Evolutionary conservation across 768 basidiomycete species (phyloP), one percentile per base, ranked within the genome.

Genomic region (Tylopilus vinaceipallidus): DNA sequence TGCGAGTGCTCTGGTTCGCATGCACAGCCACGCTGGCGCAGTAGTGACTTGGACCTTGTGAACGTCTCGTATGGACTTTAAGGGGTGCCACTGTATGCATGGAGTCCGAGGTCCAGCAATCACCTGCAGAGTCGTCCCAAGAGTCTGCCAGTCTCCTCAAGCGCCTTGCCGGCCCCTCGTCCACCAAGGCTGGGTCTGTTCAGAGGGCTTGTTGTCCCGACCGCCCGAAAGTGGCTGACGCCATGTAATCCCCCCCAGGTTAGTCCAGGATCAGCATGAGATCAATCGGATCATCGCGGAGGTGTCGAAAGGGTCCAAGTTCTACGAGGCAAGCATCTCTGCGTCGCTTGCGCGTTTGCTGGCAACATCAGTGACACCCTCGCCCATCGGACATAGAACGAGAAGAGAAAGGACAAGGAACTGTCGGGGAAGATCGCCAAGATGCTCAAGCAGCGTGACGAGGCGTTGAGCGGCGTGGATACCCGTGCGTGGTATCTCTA

Each of bases 271-370:
- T 58, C 88, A 91, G 61, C 76, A 80, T 27, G 91, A 91, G 62
- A 88, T 95, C 38, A 95, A 94, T 58, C 82, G 80, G 16, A 80
- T 93, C 47, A 97, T 95, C 44, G 88, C 90, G 1, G 90, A 95
- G 45, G 92, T 83, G 16, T 93, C 90, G 7, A 93, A 91, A 63
- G 94, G 94, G 4, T 95, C 92, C 23, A 93, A 92, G 69, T 98
- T 88, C 68, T 95, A 91, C 65, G 83, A 92, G 73, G 87, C 81
- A 64, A 60, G 74, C 55, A 27, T 43, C 40, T 33, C 23, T n/a
- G 12, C 8, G 45, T 33, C 24, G n/a, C 40, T 34, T 14, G 22
- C n/a, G 19, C 14, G 14, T 27, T 32, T 23, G 37, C n/a, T 43
- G 35, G 40, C 34, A 27, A 47, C 13, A 29, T 11, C 36, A 45